phyloP scores from a whole-genome alignment of 2,329 filamentous ascomycete genomes.

The Beauveria brongniartii region DNA sequence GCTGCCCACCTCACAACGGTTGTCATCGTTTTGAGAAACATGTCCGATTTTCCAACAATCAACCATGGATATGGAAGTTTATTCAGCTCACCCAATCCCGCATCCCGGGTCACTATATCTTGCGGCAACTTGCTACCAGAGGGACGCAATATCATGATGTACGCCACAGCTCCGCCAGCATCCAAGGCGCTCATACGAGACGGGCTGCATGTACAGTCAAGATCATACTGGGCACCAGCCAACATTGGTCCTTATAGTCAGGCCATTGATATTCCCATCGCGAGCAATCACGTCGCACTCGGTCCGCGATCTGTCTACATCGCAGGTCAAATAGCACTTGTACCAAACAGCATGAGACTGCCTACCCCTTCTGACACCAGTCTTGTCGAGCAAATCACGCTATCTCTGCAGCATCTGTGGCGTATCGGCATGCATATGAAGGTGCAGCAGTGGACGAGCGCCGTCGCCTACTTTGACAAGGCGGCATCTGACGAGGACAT shows the following conservation, averaged over 20 bases:
- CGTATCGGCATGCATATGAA: constrained; percentile 66
- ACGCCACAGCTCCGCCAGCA: constrained; percentile 33
- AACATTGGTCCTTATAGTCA: constrained; percentile 98
- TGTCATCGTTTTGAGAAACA: constrained; percentile 65
- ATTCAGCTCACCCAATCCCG: constrained; percentile 73
- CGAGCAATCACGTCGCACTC: constrained; percentile 11
- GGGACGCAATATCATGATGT: constrained; percentile 52
- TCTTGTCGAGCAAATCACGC: constrained; percentile 51
- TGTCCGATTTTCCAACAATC: constrained; percentile 68
- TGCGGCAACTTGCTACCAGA: constrained; percentile 59
- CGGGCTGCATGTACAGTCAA: constrained; percentile 80
- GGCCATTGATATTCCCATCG: constrained; percentile 51
- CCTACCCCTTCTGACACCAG: constrained; percentile 29
- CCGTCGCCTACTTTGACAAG: constrained; percentile 62
- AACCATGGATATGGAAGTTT: constrained; percentile 69
- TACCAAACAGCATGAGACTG: constrained; percentile 69
- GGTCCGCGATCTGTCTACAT: constrained; percentile 47
- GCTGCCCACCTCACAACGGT: constrained; percentile 42
- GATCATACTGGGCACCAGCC: constrained; percentile 95
- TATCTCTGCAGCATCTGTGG: constrained; percentile 85
- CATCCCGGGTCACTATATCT: constrained; percentile 75
- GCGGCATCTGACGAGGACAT: constrained; percentile 21
- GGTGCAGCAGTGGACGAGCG: constrained; percentile 67
- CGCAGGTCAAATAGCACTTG: constrained; percentile 85
- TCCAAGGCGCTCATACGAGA: constrained; percentile 33